These are phyloP conservation scores for Aureobasidium namibiae DNA, from an alignment of 2,329 filamentous ascomycete species.

Conservation along the genomic window DNA sequence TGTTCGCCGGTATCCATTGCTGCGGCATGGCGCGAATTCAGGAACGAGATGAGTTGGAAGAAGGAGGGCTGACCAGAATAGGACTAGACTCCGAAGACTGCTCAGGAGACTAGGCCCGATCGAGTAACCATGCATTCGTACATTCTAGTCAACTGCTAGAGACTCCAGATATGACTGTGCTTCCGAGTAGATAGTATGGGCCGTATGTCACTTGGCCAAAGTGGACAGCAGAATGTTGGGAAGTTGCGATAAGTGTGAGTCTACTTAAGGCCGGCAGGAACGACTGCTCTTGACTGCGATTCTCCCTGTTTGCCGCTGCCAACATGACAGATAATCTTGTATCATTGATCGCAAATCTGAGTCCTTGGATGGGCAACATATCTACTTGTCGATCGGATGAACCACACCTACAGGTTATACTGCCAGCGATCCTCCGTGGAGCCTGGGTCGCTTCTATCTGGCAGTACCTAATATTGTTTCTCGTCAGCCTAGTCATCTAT, in stretches of 20 bases:
- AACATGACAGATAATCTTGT: background rate
- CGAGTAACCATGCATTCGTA: background rate
- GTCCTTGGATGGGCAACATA: background rate
- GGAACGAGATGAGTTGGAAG: background rate
- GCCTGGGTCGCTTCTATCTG: background rate
- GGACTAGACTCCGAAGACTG: slow-evolving; percentile 2
- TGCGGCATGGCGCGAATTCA: background rate
- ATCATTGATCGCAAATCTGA: background rate
- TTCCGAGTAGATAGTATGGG: too few species aligned
- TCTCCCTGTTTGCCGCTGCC: too few species aligned
- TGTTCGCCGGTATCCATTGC: background rate
- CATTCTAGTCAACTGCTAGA: background rate
- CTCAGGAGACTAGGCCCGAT: slow-evolving; percentile 1
- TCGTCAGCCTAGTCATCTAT: background rate
- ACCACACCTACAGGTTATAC: background rate
- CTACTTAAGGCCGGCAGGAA: background rate
- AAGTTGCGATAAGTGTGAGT: background rate
- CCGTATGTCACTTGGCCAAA: background rate
- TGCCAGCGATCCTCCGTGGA: background rate
- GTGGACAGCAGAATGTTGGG: background rate
- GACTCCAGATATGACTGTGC: background rate
- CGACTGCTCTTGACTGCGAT: background rate
- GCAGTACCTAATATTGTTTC: background rate
- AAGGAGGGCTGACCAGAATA: background rate
- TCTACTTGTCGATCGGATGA: background rate